A percentile compares a stretch with the other conserved stretches of the same genome.
phyloP scores from a whole-genome alignment of 1,284 basidiomycete genomes.

The Ceratobasidium sp. region DNA sequence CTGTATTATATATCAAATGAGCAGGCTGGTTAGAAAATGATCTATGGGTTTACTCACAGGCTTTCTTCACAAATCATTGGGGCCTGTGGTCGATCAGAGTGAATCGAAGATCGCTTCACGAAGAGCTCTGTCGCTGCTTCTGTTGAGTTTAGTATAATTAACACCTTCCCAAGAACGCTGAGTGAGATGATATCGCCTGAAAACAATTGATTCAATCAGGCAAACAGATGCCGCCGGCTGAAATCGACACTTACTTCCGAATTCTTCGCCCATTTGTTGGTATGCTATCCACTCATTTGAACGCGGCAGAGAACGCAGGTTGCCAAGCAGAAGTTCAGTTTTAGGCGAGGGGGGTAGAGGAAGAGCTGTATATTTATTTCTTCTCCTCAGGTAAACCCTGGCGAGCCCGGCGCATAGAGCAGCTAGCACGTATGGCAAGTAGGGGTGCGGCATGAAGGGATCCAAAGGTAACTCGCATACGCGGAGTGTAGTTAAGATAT shows the following conservation, averaged over 20 bases:
- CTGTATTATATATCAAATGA: not conserved
- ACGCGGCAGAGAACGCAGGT: slow-evolving; percentile 18
- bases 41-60: not conserved
- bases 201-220: no score
- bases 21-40: not conserved
- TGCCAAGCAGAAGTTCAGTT: slow-evolving; percentile 14
- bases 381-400: no score
- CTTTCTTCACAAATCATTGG: slow-evolving; percentile 37
- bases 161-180: slow-evolving; percentile 37
- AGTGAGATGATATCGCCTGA: slow-evolving; percentile 47
- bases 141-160: slow-evolving; percentile 47
- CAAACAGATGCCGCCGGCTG: no score
- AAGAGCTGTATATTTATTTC: not conserved
- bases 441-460: no score
- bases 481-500: no score
- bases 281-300: slow-evolving; percentile 17
- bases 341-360: slow-evolving; percentile 22
- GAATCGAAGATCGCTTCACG: slow-evolving; percentile 44
- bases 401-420: no score
- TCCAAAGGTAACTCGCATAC: no score
- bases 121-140: slow-evolving; percentile 46
- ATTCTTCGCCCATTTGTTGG: slow-evolving; percentile 16
- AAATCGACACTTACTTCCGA: not conserved
- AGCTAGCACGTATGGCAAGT: no score
- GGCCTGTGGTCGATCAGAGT: slow-evolving; percentile 42